phyloP scores from a whole-genome alignment of 176 grass and related monocot genomes.

The Raddia guianensis region DNA sequence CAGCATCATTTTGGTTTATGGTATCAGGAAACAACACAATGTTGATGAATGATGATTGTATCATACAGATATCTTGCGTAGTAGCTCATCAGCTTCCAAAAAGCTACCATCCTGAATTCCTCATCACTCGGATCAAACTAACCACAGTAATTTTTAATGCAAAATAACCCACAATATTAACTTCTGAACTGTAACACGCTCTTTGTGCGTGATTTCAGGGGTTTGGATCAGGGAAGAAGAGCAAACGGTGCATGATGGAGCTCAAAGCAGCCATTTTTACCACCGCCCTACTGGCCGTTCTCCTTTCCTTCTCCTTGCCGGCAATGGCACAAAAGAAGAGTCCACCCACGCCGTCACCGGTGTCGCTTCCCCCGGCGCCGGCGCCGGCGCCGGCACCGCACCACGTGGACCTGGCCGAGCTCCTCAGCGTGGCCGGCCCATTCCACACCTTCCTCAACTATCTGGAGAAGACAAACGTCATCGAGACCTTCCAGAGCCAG shows the following conservation, averaged over 20 bases:
- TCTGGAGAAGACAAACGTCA: constrained; percentile 75
- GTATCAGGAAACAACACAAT: neutral
- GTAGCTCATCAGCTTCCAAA: neutral
- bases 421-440: constrained; percentile 75
- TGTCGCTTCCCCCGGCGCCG: constrained; percentile 40
- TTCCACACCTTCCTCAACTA: constrained; percentile 86
- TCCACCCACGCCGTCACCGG: constrained; percentile 43
- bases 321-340: constrained; percentile 50
- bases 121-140: neutral
- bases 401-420: constrained; percentile 70
- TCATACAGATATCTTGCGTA: neutral
- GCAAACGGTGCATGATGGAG: constrained; percentile 42
- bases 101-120: neutral
- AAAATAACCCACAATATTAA: neutral
- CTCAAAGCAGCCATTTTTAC: constrained; percentile 35
- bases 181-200: neutral
- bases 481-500: constrained; percentile 85
- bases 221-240: constrained; percentile 30
- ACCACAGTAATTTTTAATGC: neutral
- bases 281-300: constrained; percentile 27
- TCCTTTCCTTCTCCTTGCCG: constrained; percentile 39
- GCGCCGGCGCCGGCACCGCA: constrained; percentile 68
- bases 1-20: neutral
- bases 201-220: constrained; percentile 27
- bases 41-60: neutral